These are phyloP conservation scores for Nidula microcarpa DNA, from an alignment of 768 basidiomycete genomes.

Conservation along the genomic window DNA sequence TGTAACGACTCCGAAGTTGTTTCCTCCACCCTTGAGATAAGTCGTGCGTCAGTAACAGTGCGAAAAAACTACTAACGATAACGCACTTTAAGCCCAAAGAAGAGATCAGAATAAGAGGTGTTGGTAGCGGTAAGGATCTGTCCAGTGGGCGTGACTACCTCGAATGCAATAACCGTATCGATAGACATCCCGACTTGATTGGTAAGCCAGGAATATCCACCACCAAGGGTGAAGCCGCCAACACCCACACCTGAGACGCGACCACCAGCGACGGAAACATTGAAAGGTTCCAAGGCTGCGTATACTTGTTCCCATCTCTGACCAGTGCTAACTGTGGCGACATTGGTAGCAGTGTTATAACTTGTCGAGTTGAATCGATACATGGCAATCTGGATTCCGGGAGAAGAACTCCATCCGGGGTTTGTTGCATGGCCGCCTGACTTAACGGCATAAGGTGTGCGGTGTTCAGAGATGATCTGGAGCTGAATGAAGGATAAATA, in stretches of 20 bases:
- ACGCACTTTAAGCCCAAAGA: conserved; percentile 36
- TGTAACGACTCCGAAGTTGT: conserved; percentile 43
- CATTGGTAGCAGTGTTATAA: no score
- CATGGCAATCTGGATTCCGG: no score
- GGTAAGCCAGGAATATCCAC: conserved; percentile 56
- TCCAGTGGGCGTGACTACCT: conserved; percentile 57
- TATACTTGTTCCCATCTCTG: conserved; percentile 53
- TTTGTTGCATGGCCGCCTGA: no score
- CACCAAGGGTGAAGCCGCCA: conserved; percentile 37
- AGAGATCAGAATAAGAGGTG: conserved; percentile 29
- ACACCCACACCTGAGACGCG: conserved; percentile 45
- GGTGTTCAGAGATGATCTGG: no score
- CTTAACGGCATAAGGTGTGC: no score
- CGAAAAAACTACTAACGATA: background rate
- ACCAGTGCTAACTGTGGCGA: conserved; percentile 9
- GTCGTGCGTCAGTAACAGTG: background rate
- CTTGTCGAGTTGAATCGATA: no score
- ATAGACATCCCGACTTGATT: conserved; percentile 58
- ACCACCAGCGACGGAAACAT: conserved; percentile 45
- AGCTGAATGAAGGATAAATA: no score
- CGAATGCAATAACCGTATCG: conserved; percentile 50
- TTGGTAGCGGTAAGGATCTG: conserved; percentile 30
- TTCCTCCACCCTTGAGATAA: conserved; percentile 47
- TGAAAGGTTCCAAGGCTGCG: conserved; percentile 30
- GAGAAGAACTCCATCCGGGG: no score